A percentile compares a stretch with the other conserved stretches of the same genome.
Evolutionary conservation across 257 asterid genomes (phyloP).

Genomic region (Fraxinus americana): DNA sequence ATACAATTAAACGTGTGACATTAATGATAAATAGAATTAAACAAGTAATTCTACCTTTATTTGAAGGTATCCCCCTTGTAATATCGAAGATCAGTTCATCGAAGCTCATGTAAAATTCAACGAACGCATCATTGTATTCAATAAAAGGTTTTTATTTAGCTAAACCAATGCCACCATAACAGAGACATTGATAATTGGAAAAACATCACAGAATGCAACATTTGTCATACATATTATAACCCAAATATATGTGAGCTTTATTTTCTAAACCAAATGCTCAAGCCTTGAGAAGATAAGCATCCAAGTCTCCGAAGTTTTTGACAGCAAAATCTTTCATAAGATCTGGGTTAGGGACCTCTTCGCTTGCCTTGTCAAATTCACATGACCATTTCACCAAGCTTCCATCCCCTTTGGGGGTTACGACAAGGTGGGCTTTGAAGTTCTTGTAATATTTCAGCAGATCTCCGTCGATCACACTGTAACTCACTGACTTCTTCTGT

Average conservation of each 20-base stretch:
- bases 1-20: too few relatives aligned
- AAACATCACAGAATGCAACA: not conserved
- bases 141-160: not conserved
- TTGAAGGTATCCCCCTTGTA: too few relatives aligned
- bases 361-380: slow-evolving; percentile 65
- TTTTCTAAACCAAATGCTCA: not conserved
- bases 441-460: slow-evolving; percentile 60
- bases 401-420: slow-evolving; percentile 51
- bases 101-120: not conserved
- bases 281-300: slow-evolving; percentile 53
- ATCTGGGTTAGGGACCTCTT: slow-evolving; percentile 62
- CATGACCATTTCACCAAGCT: slow-evolving; percentile 66
- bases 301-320: slow-evolving; percentile 68
- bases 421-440: slow-evolving; percentile 50
- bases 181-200: not conserved
- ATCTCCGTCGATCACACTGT: slow-evolving; percentile 69
- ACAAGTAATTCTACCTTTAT: too few relatives aligned
- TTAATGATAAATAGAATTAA: too few relatives aligned
- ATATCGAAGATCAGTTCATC: too few relatives aligned
- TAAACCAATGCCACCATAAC: not conserved
- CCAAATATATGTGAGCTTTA: not conserved
- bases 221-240: not conserved
- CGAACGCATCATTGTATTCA: not conserved
- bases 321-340: slow-evolving; percentile 67
- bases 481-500: slow-evolving; percentile 43